Percentiles rank a stretch among this genome's conserved stretches.
Evolutionary conservation across 352 stramenopile species (phyloP).

Genomic region (Phytopythium litorale): DNA sequence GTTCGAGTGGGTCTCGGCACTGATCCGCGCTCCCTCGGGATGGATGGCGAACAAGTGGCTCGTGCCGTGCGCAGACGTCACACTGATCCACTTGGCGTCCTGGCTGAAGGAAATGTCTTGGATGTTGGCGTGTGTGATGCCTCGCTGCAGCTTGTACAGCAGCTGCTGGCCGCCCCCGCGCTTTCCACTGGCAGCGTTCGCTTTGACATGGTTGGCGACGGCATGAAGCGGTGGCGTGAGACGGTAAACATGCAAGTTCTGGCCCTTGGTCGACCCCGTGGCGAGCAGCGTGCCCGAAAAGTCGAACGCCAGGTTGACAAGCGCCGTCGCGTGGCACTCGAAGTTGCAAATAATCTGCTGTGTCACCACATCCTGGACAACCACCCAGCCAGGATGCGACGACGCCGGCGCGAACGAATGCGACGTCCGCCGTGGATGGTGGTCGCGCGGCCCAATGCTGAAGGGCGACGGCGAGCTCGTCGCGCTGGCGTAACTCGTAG

Average conservation of each 20-base stretch:
- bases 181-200: background rate
- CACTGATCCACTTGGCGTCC: slow-evolving; percentile 84
- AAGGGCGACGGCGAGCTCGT: slow-evolving; percentile 11
- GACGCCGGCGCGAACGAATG: slow-evolving; percentile 5
- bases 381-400: slow-evolving; percentile 49
- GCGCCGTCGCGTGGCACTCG: slow-evolving; percentile 63
- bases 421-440: background rate
- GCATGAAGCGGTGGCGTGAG: slow-evolving; percentile 55
- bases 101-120: slow-evolving; percentile 79
- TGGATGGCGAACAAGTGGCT: slow-evolving; percentile 84
- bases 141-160: slow-evolving; percentile 84
- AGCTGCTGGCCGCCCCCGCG: slow-evolving; percentile 32
- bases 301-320: slow-evolving; percentile 77
- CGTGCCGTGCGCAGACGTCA: slow-evolving; percentile 81
- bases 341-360: slow-evolving; percentile 70
- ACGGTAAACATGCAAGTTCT: slow-evolving; percentile 85
- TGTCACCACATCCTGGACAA: slow-evolving; percentile 64
- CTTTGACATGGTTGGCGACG: slow-evolving; percentile 19
- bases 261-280: slow-evolving; percentile 78
- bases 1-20: slow-evolving; percentile 65
- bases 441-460: background rate
- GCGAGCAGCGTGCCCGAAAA: slow-evolving; percentile 70
- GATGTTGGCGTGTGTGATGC: slow-evolving; percentile 84
- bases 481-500: background rate
- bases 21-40: slow-evolving; percentile 63